phyloP scores from a whole-genome alignment of 768 basidiomycete genomes.

The Russula sp. region DNA sequence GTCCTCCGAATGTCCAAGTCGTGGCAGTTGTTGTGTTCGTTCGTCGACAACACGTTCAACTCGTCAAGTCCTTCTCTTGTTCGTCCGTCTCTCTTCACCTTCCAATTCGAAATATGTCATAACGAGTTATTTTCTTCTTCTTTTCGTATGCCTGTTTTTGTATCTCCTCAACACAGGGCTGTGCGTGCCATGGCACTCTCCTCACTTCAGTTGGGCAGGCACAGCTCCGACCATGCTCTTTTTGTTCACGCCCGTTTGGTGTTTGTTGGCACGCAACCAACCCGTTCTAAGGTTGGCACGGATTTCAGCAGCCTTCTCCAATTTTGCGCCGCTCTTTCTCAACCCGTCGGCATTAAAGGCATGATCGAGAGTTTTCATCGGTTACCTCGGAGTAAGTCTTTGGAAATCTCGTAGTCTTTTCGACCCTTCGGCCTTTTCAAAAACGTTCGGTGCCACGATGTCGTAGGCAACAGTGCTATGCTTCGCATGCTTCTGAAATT shows the following conservation, averaged over 20 bases:
- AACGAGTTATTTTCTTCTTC: background rate
- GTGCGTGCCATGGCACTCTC: conserved; percentile 7
- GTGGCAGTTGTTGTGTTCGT: background rate
- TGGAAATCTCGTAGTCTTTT: conserved; percentile 24
- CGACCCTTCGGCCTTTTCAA: conserved; percentile 14
- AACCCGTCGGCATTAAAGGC: conserved; percentile 28
- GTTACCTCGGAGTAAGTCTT: conserved; percentile 25
- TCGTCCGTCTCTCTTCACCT: background rate
- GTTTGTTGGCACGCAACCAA: conserved; percentile 18
- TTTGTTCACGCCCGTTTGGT: conserved; percentile 18
- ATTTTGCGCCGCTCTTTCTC: conserved; percentile 27
- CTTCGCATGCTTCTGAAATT: conserved; percentile 26
- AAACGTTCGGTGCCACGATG: conserved; percentile 24
- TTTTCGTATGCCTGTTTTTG: conserved; percentile 3
- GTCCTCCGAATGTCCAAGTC: background rate
- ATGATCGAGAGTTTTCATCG: conserved; percentile 26
- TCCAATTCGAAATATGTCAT: conserved; percentile 18
- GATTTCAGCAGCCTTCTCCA: conserved; percentile 19
- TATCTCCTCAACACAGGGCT: conserved; percentile 5
- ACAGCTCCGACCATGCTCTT: conserved; percentile 8
- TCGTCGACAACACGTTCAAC: conserved; percentile 8
- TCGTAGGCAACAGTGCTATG: conserved; percentile 23
- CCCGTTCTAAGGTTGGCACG: conserved; percentile 9
- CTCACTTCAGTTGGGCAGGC: background rate
- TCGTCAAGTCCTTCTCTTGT: conserved; percentile 12